phyloP scores from a whole-genome alignment of 768 basidiomycete species.

The Tylopilus intermedius region DNA sequence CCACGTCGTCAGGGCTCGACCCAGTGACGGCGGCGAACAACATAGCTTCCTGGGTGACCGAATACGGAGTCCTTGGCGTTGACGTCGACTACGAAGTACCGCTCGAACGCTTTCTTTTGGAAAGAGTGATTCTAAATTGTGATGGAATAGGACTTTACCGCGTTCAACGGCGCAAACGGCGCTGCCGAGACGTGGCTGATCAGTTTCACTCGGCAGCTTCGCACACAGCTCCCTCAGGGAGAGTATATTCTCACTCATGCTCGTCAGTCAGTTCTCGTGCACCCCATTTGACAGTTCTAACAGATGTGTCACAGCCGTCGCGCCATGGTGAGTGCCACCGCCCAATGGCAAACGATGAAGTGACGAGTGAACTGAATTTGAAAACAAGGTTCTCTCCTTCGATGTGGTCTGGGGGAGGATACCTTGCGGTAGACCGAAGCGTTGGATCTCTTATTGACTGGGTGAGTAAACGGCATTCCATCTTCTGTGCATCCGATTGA shows the following conservation, averaged over 20 bases:
- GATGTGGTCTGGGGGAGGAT: constrained; percentile 30
- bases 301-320: constrained; percentile 11
- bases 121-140: neutral
- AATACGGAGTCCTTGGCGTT: constrained; percentile 45
- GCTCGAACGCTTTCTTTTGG: neutral
- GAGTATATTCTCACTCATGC: constrained; percentile 34
- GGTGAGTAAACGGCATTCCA: constrained; percentile 22
- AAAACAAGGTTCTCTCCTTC: constrained; percentile 18
- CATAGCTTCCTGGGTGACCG: constrained; percentile 43
- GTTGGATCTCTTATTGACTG: constrained; percentile 45
- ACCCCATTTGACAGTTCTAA: neutral
- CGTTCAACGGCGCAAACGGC: constrained; percentile 34
- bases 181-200: constrained; percentile 34
- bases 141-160: constrained; percentile 29
- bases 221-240: constrained; percentile 29
- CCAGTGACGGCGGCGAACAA: constrained; percentile 38
- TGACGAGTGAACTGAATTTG: neutral
- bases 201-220: constrained; percentile 31
- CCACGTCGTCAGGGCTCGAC: constrained; percentile 39
- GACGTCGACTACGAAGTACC: constrained; percentile 51
- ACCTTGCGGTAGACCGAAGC: constrained; percentile 33
- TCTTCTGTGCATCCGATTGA: neutral
- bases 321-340: constrained; percentile 17
- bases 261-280: constrained; percentile 22
- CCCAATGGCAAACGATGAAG: too few species aligned